phyloP scores from a whole-genome alignment of 2,329 filamentous ascomycete species.

The Alternaria rosae region DNA sequence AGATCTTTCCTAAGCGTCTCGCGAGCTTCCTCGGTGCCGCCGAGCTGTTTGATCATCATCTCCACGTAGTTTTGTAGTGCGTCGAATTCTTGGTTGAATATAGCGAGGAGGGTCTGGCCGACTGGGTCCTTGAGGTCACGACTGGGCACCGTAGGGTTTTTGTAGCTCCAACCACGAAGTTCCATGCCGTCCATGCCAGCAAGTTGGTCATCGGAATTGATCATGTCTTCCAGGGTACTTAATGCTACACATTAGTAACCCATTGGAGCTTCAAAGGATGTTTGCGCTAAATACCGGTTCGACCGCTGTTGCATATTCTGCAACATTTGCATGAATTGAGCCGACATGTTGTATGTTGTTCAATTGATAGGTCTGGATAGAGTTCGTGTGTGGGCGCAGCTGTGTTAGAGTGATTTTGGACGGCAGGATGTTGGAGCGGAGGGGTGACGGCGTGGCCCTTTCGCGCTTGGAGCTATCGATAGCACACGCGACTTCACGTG shows the following conservation, averaged over 20 bases:
- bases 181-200: slow-evolving; percentile 24
- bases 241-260: not conserved
- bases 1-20: slow-evolving; percentile 16
- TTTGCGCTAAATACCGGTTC: not conserved
- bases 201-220: slow-evolving; percentile 16
- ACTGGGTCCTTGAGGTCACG: slow-evolving; percentile 22
- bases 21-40: slow-evolving; percentile 7
- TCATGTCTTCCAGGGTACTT: slow-evolving; percentile 18
- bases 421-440: not conserved
- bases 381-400: not conserved
- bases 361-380: not conserved
- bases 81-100: not conserved
- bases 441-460: slow-evolving; percentile 3
- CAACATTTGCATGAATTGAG: slow-evolving; percentile 21
- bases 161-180: slow-evolving; percentile 18
- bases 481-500: slow-evolving; percentile 1
- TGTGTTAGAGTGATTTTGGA: not conserved
- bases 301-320: slow-evolving; percentile 22
- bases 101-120: slow-evolving; percentile 14
- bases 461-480: slow-evolving; percentile 3
- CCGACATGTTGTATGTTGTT: slow-evolving; percentile 17
- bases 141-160: slow-evolving; percentile 13
- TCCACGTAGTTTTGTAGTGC: slow-evolving; percentile 10
- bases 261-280: not conserved
- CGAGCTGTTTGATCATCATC: slow-evolving; percentile 8